Conservation (phyloP, 2,329 filamentous ascomycete genomes). For the Ceratocystis variospora region DNA sequence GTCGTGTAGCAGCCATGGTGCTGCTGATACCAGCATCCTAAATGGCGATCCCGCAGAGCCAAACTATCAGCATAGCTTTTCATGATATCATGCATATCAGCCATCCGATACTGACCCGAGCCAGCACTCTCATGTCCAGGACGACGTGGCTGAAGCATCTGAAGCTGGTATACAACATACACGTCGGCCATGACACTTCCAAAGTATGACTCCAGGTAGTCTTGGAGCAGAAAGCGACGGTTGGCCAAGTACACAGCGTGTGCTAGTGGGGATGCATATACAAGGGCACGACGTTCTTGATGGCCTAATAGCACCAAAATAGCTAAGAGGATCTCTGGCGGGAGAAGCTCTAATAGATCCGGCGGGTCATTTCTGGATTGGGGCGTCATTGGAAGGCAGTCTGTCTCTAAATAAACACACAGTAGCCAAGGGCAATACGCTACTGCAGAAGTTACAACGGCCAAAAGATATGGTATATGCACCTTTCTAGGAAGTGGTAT, state of each 20-base stretch:
- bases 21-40: not conserved
- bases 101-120: slow-evolving; percentile 8
- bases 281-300: slow-evolving; percentile 1
- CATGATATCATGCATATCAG: slow-evolving; percentile 2
- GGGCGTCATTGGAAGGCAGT: not conserved
- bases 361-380: not conserved
- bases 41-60: not conserved
- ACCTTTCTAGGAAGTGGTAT: too few relatives aligned
- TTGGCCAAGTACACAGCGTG: slow-evolving; percentile 12
- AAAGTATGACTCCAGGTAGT: slow-evolving; percentile 12
- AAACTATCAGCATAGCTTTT: not conserved
- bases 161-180: slow-evolving; percentile 14
- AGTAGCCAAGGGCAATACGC: not conserved
- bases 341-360: slow-evolving; percentile 12
- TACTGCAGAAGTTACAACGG: too few relatives aligned
- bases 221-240: slow-evolving; percentile 14
- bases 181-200: slow-evolving; percentile 14
- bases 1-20: not conserved
- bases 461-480: too few relatives aligned
- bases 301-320: not conserved
- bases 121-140: not conserved
- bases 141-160: slow-evolving; percentile 14
- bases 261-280: slow-evolving; percentile 11
- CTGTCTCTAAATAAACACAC: not conserved
- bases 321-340: slow-evolving; percentile 15